phyloP scores from a whole-genome alignment of 305 asterid genomes.

The Petunia hybrid region DNA sequence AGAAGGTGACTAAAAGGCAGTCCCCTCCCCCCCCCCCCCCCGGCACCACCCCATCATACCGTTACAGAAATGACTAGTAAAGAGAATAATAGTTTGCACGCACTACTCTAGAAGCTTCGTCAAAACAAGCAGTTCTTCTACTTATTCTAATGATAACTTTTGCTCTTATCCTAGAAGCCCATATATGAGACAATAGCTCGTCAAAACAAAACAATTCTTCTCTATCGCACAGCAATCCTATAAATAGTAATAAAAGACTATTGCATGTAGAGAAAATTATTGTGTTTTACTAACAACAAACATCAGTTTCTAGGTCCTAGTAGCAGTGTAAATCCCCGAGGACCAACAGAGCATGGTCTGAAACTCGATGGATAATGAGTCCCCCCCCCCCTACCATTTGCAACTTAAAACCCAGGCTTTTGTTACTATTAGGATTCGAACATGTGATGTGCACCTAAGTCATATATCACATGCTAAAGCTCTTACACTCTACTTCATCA shows the following conservation, averaged over 20 bases:
- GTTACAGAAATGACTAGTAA: not conserved
- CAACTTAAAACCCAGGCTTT: too few species aligned
- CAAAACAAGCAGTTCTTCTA: not conserved
- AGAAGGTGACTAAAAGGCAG: not conserved
- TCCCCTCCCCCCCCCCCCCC: not conserved
- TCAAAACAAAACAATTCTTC: not conserved
- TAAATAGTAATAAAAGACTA: not conserved
- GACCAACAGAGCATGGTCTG: too few species aligned
- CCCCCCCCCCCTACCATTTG: too few species aligned
- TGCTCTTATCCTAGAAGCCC: not conserved
- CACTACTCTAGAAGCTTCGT: not conserved
- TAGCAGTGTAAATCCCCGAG: not conserved
- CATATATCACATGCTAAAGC: too few species aligned
- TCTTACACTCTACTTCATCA: not conserved
- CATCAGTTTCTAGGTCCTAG: constrained; percentile 21
- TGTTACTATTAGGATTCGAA: too few species aligned
- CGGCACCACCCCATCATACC: not conserved
- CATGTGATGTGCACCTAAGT: too few species aligned
- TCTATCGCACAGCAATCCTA: not conserved
- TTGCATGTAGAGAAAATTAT: not conserved
- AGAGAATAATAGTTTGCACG: not conserved
- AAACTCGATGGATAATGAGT: too few species aligned
- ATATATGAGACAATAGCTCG: not conserved
- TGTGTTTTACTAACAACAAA: constrained; percentile 8
- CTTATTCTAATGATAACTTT: not conserved